A percentile compares a stretch with the other conserved stretches of the same genome.
Evolutionary conservation across 768 basidiomycete genomes (phyloP).

Genomic region (Tephrocybe sp.): DNA sequence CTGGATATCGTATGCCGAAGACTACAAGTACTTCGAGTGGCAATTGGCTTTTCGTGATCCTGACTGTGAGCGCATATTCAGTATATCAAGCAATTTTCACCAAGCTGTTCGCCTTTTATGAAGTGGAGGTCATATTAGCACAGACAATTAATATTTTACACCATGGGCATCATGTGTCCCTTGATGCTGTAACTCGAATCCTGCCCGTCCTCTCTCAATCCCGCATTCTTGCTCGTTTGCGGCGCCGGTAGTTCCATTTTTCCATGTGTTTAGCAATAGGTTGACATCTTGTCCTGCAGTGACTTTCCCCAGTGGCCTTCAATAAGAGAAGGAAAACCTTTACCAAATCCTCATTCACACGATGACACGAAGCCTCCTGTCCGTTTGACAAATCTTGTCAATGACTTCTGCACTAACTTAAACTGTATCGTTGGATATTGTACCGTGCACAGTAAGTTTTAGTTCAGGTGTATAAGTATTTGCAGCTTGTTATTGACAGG

Average conservation of each 20-base stretch:
- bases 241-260: slow-evolving; percentile 13
- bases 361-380: slow-evolving; percentile 13
- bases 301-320: slow-evolving; percentile 31
- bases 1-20: slow-evolving; percentile 30
- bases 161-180: slow-evolving; percentile 30
- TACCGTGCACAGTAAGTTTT: slow-evolving; percentile 40
- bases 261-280: not conserved
- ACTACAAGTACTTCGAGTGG: slow-evolving; percentile 53
- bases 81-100: not conserved
- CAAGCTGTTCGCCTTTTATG: not conserved
- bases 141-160: slow-evolving; percentile 47
- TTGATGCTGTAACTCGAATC: slow-evolving; percentile 41
- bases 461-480: not conserved
- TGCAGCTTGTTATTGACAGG: not conserved
- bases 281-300: slow-evolving; percentile 11
- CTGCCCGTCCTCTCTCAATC: slow-evolving; percentile 39
- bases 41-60: slow-evolving; percentile 30
- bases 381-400: slow-evolving; percentile 30
- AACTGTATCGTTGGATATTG: slow-evolving; percentile 53
- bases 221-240: slow-evolving; percentile 23
- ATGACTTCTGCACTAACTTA: slow-evolving; percentile 49
- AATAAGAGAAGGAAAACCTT: slow-evolving; percentile 7
- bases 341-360: not conserved
- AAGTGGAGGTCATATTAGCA: slow-evolving; percentile 49
- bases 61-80: slow-evolving; percentile 28